Evolutionary conservation across 1,139 yeast genomes (phyloP).

Genomic region (Chernovozyma aurita): DNA sequence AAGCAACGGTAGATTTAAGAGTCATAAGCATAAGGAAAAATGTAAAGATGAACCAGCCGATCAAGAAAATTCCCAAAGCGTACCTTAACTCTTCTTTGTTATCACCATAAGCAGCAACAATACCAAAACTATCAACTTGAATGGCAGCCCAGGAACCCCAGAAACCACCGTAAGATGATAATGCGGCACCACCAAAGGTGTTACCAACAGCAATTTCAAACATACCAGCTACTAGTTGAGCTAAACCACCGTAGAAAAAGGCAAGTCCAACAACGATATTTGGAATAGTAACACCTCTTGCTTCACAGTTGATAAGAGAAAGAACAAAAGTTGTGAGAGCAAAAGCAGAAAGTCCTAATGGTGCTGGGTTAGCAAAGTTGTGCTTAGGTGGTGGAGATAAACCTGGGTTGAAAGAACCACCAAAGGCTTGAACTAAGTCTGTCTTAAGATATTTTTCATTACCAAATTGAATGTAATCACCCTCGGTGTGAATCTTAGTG

Average conservation of each 20-base stretch:
- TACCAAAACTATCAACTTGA: constrained; percentile 69
- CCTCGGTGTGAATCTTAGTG: constrained; percentile 30
- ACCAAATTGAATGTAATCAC: constrained; percentile 69
- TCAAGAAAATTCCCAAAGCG: constrained; percentile 69
- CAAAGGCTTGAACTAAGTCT: constrained; percentile 66
- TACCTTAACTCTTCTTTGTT: constrained; percentile 26
- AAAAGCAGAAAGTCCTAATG: constrained; percentile 78
- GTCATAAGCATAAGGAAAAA: constrained; percentile 64
- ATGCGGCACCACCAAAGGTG: constrained; percentile 88
- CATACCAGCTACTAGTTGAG: constrained; percentile 72
- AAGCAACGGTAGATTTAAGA: constrained; percentile 74
- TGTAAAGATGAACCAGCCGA: constrained; percentile 82
- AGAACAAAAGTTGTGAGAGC: constrained; percentile 83
- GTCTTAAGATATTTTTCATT: constrained; percentile 60
- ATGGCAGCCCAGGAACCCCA: constrained; percentile 85
- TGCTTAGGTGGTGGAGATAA: constrained; percentile 59
- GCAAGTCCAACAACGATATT: constrained; percentile 59
- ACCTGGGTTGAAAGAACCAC: constrained; percentile 71
- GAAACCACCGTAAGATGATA: constrained; percentile 80
- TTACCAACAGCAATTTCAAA: constrained; percentile 75
- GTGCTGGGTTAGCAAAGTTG: constrained; percentile 84
- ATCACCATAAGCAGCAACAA: constrained; percentile 50
- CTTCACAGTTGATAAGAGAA: constrained; percentile 47
- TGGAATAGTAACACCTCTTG: constrained; percentile 31
- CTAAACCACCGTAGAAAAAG: constrained; percentile 80